phyloP scores from a whole-genome alignment of 2,329 filamentous ascomycete genomes.

The Calonectria pteridis region DNA sequence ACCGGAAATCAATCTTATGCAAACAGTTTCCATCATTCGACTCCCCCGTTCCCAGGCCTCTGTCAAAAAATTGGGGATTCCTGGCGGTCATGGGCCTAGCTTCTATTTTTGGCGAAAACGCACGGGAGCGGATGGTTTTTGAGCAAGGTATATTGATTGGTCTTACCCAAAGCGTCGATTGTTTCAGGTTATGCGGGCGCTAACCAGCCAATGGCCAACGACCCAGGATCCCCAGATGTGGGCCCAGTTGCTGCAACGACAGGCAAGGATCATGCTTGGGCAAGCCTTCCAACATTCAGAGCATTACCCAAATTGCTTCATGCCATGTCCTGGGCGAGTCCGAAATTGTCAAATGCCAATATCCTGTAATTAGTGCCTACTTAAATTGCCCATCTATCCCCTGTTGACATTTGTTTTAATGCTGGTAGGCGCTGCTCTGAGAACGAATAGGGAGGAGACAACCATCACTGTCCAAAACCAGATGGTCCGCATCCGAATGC shows the following conservation, averaged over 20 bases:
- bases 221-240: conserved; percentile 25
- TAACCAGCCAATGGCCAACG: conserved; percentile 45
- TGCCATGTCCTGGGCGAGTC: not conserved
- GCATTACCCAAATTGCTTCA: conserved; percentile 4
- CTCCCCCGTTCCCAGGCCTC: conserved; percentile 19
- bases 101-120: conserved; percentile 43
- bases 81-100: conserved; percentile 17
- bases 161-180: conserved; percentile 44
- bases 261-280: conserved; percentile 1
- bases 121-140: conserved; percentile 23
- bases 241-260: not conserved
- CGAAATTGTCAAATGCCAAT: conserved; percentile 14
- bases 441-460: not conserved
- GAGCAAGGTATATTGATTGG: conserved; percentile 40
- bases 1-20: conserved; percentile 9
- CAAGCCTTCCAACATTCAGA: not conserved
- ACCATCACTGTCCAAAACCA: not conserved
- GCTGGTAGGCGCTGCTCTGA: not conserved
- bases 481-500: not conserved
- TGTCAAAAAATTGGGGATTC: conserved; percentile 5
- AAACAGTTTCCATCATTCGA: conserved; percentile 17
- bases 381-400: not conserved
- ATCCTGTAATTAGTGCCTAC: not conserved
- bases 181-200: conserved; percentile 53
- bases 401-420: not conserved